Evolutionary conservation across 495 filamentous ascomycete species (phyloP).

Genomic region (Cladorrhinum samala): DNA sequence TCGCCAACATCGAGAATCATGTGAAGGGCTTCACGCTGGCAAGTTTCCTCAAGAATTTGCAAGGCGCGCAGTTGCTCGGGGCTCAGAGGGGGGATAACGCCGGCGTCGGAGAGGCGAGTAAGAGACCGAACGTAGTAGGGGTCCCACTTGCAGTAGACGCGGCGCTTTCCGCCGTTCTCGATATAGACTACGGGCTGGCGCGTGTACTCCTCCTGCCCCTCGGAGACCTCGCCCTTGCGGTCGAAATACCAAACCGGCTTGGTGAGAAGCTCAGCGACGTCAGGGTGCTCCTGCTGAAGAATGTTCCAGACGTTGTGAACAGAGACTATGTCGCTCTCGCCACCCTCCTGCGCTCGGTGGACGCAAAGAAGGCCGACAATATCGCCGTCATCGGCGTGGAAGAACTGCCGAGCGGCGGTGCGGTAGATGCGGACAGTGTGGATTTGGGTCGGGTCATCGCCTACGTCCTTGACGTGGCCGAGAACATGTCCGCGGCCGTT

Average conservation of each 20-base stretch:
- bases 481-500: constrained; percentile 84
- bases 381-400: constrained; percentile 78
- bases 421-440: constrained; percentile 84
- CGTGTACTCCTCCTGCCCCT: constrained; percentile 72
- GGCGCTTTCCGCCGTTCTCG: constrained; percentile 41
- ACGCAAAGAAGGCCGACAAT: constrained; percentile 84
- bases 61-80: constrained; percentile 58
- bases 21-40: constrained; percentile 58
- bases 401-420: constrained; percentile 73
- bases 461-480: constrained; percentile 85
- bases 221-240: constrained; percentile 76
- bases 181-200: constrained; percentile 68
- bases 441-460: constrained; percentile 73
- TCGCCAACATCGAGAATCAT: constrained; percentile 77
- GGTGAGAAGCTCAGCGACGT: constrained; percentile 68
- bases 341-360: constrained; percentile 68
- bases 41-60: constrained; percentile 60
- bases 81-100: constrained; percentile 61
- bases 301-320: constrained; percentile 79
- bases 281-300: constrained; percentile 67
- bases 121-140: constrained; percentile 71
- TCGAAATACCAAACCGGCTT: constrained; percentile 90
- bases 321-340: constrained; percentile 77
- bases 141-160: constrained; percentile 63
- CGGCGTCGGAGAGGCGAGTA: constrained; percentile 56